Conservation (phyloP, 768 basidiomycete species). For the Rhodotorula babjevae region DNA sequence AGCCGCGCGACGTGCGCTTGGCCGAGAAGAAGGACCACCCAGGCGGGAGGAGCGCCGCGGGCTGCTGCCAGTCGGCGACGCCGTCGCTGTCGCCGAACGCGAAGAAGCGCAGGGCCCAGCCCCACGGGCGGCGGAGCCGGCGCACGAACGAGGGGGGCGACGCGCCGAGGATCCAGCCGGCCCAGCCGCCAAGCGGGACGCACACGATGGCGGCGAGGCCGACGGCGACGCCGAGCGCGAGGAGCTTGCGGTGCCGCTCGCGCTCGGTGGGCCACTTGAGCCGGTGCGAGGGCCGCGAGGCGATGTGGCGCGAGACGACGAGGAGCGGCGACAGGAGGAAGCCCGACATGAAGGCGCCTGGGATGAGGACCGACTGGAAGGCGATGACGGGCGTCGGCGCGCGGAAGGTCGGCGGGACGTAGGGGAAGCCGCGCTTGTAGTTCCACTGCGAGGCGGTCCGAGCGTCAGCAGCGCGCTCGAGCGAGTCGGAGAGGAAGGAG, state of each 20-base stretch:
- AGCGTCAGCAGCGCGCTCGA: neutral
- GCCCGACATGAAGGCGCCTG: constrained; percentile 85
- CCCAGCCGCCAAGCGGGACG: constrained; percentile 84
- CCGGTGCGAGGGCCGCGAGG: constrained; percentile 72
- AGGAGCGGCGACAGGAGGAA: constrained; percentile 91
- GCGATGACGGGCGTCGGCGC: constrained; percentile 84
- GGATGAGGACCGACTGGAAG: constrained; percentile 87
- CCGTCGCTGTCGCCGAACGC: constrained; percentile 38
- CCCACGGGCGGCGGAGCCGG: constrained; percentile 37
- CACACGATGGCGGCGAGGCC: constrained; percentile 72
- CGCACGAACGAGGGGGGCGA: constrained; percentile 5
- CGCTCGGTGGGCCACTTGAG: constrained; percentile 74
- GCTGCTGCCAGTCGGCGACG: constrained; percentile 2
- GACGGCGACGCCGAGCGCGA: constrained; percentile 77
- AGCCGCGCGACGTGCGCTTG: constrained; percentile 53
- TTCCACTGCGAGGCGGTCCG: constrained; percentile 23
- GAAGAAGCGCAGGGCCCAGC: constrained; percentile 36
- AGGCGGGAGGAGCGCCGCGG: constrained; percentile 3
- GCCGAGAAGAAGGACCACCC: neutral
- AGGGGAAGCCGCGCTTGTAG: constrained; percentile 64
- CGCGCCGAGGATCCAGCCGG: constrained; percentile 75
- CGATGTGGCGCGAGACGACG: constrained; percentile 83
- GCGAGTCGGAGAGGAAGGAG: neutral
- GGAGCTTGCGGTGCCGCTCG: constrained; percentile 68
- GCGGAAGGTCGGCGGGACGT: constrained; percentile 77